These are phyloP conservation scores for Pythium brassicae DNA, from an alignment of 352 stramenopile genomes.

Conservation along the genomic window DNA sequence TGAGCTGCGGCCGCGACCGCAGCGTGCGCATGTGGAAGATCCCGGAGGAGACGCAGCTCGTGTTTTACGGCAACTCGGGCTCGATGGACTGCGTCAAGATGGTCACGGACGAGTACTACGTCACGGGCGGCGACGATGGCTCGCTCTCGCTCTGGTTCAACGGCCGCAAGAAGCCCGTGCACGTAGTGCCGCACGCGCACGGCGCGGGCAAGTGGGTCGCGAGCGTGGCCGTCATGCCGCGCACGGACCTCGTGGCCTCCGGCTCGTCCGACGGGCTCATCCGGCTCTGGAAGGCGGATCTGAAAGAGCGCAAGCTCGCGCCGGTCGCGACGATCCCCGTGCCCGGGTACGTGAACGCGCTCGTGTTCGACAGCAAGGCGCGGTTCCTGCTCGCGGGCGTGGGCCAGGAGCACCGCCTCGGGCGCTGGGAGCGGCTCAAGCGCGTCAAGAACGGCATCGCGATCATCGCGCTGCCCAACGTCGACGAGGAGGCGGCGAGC, in stretches of 20 bases:
- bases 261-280: constrained; percentile 90
- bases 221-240: constrained; percentile 83
- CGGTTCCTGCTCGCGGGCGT: constrained; percentile 88
- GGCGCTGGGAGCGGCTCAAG: constrained; percentile 88
- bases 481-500: constrained; percentile 36
- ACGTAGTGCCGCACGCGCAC: constrained; percentile 81
- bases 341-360: constrained; percentile 62
- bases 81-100: constrained; percentile 92
- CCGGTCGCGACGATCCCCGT: constrained; percentile 73
- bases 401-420: constrained; percentile 91
- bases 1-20: constrained; percentile 88
- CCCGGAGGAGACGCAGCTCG: constrained; percentile 91
- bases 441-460: constrained; percentile 87
- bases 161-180: constrained; percentile 91
- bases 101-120: constrained; percentile 91
- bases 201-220: constrained; percentile 87
- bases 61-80: constrained; percentile 89
- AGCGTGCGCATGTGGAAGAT: constrained; percentile 96
- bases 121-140: constrained; percentile 89
- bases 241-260: constrained; percentile 89
- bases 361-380: constrained; percentile 74
- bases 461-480: constrained; percentile 79
- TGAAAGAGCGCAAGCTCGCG: constrained; percentile 59
- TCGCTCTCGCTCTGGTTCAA: constrained; percentile 91
- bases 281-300: constrained; percentile 87